These are phyloP conservation scores for Bipolaris zeicola DNA, from an alignment of 2,329 filamentous ascomycete species.

Conservation along the genomic window DNA sequence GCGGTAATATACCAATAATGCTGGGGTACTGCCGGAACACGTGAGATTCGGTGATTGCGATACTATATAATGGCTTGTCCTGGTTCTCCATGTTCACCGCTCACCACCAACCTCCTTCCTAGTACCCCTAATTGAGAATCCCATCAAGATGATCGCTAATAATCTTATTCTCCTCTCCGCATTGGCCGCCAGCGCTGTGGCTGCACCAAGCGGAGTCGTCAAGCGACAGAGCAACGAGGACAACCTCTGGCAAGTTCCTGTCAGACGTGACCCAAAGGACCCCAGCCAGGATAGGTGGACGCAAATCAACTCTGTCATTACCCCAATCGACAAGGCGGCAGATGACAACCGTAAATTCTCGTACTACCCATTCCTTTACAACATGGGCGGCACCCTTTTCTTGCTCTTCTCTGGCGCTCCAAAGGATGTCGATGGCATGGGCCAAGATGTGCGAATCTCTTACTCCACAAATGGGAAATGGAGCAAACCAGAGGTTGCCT, in stretches of 20 bases:
- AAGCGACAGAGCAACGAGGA: background rate
- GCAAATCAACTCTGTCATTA: background rate
- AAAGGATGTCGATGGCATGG: background rate
- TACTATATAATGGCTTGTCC: background rate
- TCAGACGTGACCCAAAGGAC: background rate
- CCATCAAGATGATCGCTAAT: background rate
- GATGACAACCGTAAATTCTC: background rate
- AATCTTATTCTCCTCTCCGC: background rate
- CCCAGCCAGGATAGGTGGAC: background rate
- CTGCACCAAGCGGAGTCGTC: background rate
- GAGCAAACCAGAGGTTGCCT: background rate
- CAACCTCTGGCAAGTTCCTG: background rate
- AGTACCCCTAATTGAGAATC: too few relatives aligned
- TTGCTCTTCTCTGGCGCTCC: background rate
- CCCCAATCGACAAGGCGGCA: background rate
- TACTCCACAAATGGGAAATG: background rate
- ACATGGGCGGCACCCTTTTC: background rate
- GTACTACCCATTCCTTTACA: background rate
- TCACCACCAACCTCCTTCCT: background rate
- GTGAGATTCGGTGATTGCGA: background rate
- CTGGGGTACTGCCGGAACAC: background rate
- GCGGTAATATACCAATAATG: background rate
- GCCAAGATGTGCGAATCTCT: background rate
- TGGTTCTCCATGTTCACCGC: background rate
- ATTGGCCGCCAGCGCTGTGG: background rate